Percentiles rank a stretch among this genome's conserved stretches.
Evolutionary conservation across 768 basidiomycete genomes (phyloP).

Genomic region (Pholiota microspora): DNA sequence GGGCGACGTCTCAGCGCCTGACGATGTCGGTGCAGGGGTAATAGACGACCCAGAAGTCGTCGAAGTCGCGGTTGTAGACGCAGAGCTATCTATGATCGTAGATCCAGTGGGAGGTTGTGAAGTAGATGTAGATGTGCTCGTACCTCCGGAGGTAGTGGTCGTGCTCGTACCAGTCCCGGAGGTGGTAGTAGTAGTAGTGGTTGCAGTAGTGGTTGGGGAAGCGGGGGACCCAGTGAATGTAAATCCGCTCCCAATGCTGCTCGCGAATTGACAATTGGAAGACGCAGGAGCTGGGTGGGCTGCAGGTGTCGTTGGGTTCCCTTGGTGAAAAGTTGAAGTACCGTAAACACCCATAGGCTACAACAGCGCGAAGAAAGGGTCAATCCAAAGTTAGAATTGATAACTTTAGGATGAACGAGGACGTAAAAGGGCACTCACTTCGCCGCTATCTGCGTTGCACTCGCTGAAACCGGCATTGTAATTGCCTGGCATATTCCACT

Average conservation of each 20-base stretch:
- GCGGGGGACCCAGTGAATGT: slow-evolving; percentile 23
- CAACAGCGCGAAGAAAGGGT: not conserved
- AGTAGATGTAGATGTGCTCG: not conserved
- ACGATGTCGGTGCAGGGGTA: not conserved
- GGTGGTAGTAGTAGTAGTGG: not conserved
- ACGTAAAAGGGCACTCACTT: slow-evolving; percentile 28
- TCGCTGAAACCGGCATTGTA: slow-evolving; percentile 48
- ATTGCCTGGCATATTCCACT: slow-evolving; percentile 60
- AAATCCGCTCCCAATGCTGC: slow-evolving; percentile 51
- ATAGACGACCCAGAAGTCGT: not conserved
- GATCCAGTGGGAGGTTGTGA: not conserved
- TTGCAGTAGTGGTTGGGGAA: not conserved
- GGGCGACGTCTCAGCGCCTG: not conserved
- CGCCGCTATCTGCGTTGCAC: slow-evolving; percentile 51
- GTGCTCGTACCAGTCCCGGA: not conserved
- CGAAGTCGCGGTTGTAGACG: not conserved
- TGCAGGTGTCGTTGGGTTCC: slow-evolving; percentile 50
- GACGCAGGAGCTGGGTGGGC: slow-evolving; percentile 58
- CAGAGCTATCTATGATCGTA: not conserved
- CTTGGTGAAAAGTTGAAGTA: slow-evolving; percentile 65
- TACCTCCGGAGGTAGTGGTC: not conserved
- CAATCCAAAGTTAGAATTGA: too few species aligned
- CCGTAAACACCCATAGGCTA: slow-evolving; percentile 72
- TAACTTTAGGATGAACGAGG: too few species aligned
- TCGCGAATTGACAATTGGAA: slow-evolving; percentile 53